Evolutionary conservation across 768 basidiomycete species (phyloP), one percentile per base, ranked within the genome.

Genomic region (Crassisporium funariophilum): DNA sequence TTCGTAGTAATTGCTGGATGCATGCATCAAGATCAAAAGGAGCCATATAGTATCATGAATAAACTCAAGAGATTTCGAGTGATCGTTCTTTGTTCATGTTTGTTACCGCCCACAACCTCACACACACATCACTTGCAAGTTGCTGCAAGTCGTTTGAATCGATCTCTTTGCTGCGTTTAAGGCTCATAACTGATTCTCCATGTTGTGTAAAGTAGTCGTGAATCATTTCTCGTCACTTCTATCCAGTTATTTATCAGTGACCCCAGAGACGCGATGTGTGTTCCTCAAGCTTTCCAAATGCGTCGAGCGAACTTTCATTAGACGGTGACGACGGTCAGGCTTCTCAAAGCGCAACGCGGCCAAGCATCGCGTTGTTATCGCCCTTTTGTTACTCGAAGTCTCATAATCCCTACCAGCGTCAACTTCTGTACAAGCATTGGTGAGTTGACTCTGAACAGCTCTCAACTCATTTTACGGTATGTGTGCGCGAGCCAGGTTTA

Each of bases 11-110:
- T 60, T 94, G 90, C 59, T 88, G 74, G 62, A 98, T 98, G 69
- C 94, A 98, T 51, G 91, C 91, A 76, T 98, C 94, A 64, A 98
- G 86, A 77, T 98, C 91, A 77, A 98, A 95, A 62, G 90, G 78
- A 46, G 77, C 77, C 78, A 79, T 79, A 62, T 36, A 56, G 44
- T 53, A 20, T 43, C 41, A 46, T 50, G 44, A 52, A 45, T 39
- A 52, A 50, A 52, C 47, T 44, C 40, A 47, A 39, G 53, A 49
- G 53, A 50, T 44, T 56, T 58, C 46, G 45, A 39, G 35, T 66
- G 61, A 68, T 67, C 64, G 57, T 55, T 5, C 10, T 31, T 51
- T 58, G 17, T 72, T 75, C 75, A 68, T 35, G 35, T 25, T 5
- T 71, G 56, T 61, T 74, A n/a, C n/a, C 73, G 70, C 56, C 61